Conservation (phyloP, 2,329 filamentous ascomycete genomes). For the Aspergillus fumigatiaffinis region DNA sequence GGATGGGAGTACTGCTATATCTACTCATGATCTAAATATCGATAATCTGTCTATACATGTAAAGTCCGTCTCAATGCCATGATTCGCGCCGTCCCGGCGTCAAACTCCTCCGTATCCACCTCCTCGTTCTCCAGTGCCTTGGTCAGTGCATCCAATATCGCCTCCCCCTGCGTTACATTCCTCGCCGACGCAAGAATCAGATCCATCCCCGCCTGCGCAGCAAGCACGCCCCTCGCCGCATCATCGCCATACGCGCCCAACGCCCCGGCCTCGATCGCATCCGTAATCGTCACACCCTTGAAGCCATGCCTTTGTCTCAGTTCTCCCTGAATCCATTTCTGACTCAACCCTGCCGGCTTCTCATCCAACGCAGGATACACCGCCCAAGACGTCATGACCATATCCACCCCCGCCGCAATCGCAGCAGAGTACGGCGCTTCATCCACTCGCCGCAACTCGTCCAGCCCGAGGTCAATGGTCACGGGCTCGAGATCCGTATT, state of each 20-base stretch:
- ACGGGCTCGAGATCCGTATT: conserved; percentile 29
- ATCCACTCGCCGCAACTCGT: conserved; percentile 22
- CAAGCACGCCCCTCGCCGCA: conserved; percentile 20
- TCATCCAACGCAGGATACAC: conserved; percentile 26
- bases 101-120: conserved; percentile 10
- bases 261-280: conserved; percentile 27
- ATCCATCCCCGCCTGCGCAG: conserved; percentile 28
- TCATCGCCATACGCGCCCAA: conserved; percentile 21
- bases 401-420: conserved; percentile 24
- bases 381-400: conserved; percentile 32
- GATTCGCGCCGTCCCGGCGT: conserved; percentile 15
- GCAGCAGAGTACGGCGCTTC: conserved; percentile 21
- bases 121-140: conserved; percentile 16
- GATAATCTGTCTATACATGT: too few species aligned
- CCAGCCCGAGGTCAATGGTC: conserved; percentile 19
- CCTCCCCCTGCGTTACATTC: conserved; percentile 27
- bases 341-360: conserved; percentile 23
- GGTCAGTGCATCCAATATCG: conserved; percentile 17
- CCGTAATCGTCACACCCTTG: conserved; percentile 27
- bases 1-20: conserved; percentile 13
- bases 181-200: conserved; percentile 24
- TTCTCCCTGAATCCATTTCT: conserved; percentile 22
- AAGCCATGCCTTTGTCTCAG: conserved; percentile 23
- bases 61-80: conserved; percentile 3
- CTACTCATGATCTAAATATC: conserved; percentile 11